Percentiles rank a stretch among this genome's conserved stretches.
Conservation (phyloP, 176 grass and related monocot species). For the Saccharum officinarum region DNA sequence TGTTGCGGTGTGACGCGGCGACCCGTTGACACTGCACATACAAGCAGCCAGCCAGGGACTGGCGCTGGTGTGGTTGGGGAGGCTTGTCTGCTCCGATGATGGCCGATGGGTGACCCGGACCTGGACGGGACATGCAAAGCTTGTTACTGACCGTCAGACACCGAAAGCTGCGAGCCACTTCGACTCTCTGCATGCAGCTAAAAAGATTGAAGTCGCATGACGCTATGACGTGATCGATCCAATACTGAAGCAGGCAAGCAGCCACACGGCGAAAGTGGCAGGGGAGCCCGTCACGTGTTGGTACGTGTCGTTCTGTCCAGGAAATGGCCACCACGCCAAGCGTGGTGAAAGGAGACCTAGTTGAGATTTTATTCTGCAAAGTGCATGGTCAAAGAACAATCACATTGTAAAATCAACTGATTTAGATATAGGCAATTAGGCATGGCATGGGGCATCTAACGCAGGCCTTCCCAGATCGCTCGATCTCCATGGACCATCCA, state of each 20-base stretch:
- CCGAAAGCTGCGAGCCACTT: conserved; percentile 36
- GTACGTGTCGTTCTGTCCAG: conserved; percentile 25
- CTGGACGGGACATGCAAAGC: neutral
- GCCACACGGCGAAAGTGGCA: neutral
- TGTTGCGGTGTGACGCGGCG: conserved; percentile 42
- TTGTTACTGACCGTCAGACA: neutral
- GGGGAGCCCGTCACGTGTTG: neutral
- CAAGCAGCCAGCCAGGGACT: neutral
- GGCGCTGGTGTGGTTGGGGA: conserved; percentile 39
- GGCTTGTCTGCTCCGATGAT: conserved; percentile 4
- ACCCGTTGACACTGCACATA: neutral
- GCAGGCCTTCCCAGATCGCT: no score
- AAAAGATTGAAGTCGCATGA: neutral
- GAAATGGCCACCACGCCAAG: neutral
- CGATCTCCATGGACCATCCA: no score
- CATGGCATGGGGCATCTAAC: neutral
- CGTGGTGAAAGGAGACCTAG: no score
- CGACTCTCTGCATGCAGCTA: neutral
- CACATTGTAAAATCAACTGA: neutral
- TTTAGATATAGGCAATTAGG: neutral
- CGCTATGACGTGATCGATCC: conserved; percentile 9
- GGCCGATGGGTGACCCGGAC: neutral
- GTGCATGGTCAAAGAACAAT: conserved; percentile 1
- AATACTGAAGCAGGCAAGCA: neutral
- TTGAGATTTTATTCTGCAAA: neutral